Percentiles rank a stretch among this genome's conserved stretches.
Evolutionary conservation across 495 filamentous ascomycete species (phyloP).

Genomic region (Lophiostoma macrostomum): DNA sequence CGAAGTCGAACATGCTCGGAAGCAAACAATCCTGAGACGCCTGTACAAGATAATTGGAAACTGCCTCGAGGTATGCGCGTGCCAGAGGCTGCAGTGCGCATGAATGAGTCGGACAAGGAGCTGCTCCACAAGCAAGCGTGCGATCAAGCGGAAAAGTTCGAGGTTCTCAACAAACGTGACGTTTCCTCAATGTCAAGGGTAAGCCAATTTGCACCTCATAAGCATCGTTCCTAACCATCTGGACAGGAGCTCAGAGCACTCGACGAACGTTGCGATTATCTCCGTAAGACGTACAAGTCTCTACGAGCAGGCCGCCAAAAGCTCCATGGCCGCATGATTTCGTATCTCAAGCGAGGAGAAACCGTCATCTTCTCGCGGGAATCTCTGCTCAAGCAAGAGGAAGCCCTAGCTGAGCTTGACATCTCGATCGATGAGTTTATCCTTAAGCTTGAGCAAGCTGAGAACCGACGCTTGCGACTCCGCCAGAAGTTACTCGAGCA

Average conservation of each 20-base stretch:
- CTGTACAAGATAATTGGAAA: conserved; percentile 35
- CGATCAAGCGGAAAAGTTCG: conserved; percentile 62
- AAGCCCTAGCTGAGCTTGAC: conserved; percentile 68
- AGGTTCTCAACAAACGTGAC: conserved; percentile 63
- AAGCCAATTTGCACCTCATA: conserved; percentile 25
- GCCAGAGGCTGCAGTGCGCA: conserved; percentile 49
- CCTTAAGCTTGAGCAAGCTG: conserved; percentile 67
- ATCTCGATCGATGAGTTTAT: conserved; percentile 74
- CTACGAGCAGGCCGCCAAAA: conserved; percentile 64
- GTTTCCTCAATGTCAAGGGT: conserved; percentile 64
- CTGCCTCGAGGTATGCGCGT: conserved; percentile 59
- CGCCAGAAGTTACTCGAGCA: conserved; percentile 77
- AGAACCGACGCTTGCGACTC: conserved; percentile 65
- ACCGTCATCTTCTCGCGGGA: conserved; percentile 64
- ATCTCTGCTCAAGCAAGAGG: conserved; percentile 69
- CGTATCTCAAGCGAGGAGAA: conserved; percentile 62
- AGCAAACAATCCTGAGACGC: conserved; percentile 33
- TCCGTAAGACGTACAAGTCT: conserved; percentile 65
- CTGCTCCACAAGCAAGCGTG: conserved; percentile 59
- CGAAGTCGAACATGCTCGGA: conserved; percentile 34
- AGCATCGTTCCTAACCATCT: neutral
- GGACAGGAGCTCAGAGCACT: conserved; percentile 61
- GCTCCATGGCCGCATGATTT: conserved; percentile 65
- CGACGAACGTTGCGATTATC: conserved; percentile 70
- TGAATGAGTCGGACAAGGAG: conserved; percentile 50